Conservation (phyloP, 495 filamentous ascomycete species). For the Trichoderma virens region DNA sequence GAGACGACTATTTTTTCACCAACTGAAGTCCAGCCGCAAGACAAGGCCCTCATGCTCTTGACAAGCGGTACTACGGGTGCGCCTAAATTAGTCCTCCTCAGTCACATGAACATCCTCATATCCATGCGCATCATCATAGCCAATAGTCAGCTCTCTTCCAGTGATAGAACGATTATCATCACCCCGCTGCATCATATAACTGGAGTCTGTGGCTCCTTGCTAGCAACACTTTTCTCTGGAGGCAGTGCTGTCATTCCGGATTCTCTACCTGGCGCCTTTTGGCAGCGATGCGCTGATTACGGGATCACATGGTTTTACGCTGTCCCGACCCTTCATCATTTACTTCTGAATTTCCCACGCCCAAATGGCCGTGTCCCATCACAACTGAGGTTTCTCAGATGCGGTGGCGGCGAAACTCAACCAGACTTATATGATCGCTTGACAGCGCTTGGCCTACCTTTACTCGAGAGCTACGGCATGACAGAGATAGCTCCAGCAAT, state of each 20-base stretch:
- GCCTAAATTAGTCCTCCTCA: neutral
- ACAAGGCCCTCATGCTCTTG: neutral
- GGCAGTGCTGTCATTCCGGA: constrained; percentile 64
- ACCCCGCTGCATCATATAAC: constrained; percentile 91
- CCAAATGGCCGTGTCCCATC: constrained; percentile 52
- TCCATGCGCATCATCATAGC: neutral
- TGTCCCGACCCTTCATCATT: constrained; percentile 83
- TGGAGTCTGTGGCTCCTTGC: constrained; percentile 69
- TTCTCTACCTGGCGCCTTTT: constrained; percentile 81
- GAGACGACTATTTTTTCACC: neutral
- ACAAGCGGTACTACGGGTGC: neutral
- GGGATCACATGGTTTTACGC: constrained; percentile 86
- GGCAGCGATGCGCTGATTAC: constrained; percentile 60
- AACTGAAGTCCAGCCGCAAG: neutral
- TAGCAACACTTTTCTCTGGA: constrained; percentile 63
- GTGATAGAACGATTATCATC: constrained; percentile 74
- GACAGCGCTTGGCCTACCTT: constrained; percentile 61
- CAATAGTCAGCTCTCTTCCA: constrained; percentile 52
- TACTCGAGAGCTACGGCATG: constrained; percentile 87
- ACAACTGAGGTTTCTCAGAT: constrained; percentile 74
- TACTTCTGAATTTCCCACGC: constrained; percentile 61
- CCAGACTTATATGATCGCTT: constrained; percentile 72
- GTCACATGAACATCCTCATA: neutral
- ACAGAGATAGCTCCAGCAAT: constrained; percentile 67
- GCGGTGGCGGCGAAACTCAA: constrained; percentile 73